Percentiles rank a stretch among this genome's conserved stretches.
Evolutionary conservation across 2,329 filamentous ascomycete genomes (phyloP).

Genomic region (Arachnopeziza araneosa): DNA sequence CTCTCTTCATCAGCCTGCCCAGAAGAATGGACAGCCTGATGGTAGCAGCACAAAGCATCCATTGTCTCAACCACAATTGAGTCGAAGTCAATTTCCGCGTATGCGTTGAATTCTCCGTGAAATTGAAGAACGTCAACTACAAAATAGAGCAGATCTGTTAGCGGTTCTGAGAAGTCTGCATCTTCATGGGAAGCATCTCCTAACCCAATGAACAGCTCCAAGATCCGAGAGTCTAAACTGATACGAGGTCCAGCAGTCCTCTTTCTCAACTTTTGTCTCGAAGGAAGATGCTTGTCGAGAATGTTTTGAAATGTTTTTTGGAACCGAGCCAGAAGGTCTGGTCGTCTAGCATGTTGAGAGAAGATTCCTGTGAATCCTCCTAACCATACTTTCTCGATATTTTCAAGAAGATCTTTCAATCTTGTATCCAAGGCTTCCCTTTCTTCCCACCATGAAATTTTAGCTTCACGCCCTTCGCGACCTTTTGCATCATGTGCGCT

Average conservation of each 20-base stretch:
- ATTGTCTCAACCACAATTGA: slow-evolving; percentile 81
- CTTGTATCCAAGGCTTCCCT: slow-evolving; percentile 74
- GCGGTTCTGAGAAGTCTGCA: slow-evolving; percentile 73
- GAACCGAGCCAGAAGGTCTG: slow-evolving; percentile 66
- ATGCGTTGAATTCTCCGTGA: slow-evolving; percentile 91
- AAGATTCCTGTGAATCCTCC: slow-evolving; percentile 95
- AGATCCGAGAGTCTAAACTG: slow-evolving; percentile 58
- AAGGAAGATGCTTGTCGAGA: slow-evolving; percentile 80
- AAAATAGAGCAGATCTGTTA: slow-evolving; percentile 94
- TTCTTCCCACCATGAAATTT: slow-evolving; percentile 84
- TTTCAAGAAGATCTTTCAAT: slow-evolving; percentile 71
- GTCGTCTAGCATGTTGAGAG: slow-evolving; percentile 61
- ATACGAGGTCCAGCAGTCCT: slow-evolving; percentile 41
- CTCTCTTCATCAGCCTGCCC: slow-evolving; percentile 35
- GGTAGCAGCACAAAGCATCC: slow-evolving; percentile 77
- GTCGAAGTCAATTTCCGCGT: slow-evolving; percentile 97
- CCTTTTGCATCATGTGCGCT: slow-evolving; percentile 72
- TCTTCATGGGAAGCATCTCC: slow-evolving; percentile 65
- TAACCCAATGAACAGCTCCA: slow-evolving; percentile 85
- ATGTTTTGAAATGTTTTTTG: slow-evolving; percentile 72
- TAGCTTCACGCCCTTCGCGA: slow-evolving; percentile 67
- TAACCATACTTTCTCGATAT: slow-evolving; percentile 90
- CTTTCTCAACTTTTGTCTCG: slow-evolving; percentile 59
- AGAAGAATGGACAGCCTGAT: slow-evolving; percentile 42
- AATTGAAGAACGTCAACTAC: slow-evolving; percentile 96